These are phyloP conservation scores for Hypoxylon lenormandii DNA, from an alignment of 495 filamentous ascomycete species.

Conservation along the genomic window DNA sequence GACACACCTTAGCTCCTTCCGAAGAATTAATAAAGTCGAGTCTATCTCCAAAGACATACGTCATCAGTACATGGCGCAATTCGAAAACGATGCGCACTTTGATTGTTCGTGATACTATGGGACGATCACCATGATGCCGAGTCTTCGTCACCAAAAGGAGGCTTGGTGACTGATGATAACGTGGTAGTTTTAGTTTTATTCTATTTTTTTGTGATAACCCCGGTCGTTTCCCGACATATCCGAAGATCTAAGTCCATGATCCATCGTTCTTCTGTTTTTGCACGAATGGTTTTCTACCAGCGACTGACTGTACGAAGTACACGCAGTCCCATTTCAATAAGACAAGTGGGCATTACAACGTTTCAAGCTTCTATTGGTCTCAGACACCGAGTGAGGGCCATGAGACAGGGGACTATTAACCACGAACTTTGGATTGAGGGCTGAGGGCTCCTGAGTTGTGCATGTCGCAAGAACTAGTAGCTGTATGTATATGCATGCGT, in stretches of 20 bases:
- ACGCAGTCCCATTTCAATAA: neutral
- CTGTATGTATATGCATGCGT: too few species aligned
- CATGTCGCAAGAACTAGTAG: too few species aligned
- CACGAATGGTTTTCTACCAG: too few species aligned
- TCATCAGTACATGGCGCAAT: conserved; percentile 21
- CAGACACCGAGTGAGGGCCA: conserved; percentile 22
- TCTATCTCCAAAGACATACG: conserved; percentile 26
- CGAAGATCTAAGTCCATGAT: conserved; percentile 13
- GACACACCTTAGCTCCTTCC: neutral
- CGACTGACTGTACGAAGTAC: neutral
- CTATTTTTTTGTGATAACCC: neutral
- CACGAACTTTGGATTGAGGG: neutral
- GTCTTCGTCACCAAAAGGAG: conserved; percentile 37
- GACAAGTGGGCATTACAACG: conserved; percentile 15
- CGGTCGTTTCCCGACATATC: conserved; percentile 20
- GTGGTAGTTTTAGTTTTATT: too few species aligned
- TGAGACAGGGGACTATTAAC: conserved; percentile 10
- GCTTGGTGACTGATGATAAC: conserved; percentile 34
- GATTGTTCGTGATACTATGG: conserved; percentile 19
- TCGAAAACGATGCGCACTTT: conserved; percentile 11
- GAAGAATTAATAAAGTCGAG: too few species aligned
- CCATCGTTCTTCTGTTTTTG: neutral
- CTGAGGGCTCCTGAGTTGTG: neutral
- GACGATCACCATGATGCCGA: conserved; percentile 38
- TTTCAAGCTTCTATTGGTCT: conserved; percentile 32